These are phyloP conservation scores for Onygenales sp. DNA, from an alignment of 2,329 filamentous ascomycete genomes.

Conservation along the genomic window DNA sequence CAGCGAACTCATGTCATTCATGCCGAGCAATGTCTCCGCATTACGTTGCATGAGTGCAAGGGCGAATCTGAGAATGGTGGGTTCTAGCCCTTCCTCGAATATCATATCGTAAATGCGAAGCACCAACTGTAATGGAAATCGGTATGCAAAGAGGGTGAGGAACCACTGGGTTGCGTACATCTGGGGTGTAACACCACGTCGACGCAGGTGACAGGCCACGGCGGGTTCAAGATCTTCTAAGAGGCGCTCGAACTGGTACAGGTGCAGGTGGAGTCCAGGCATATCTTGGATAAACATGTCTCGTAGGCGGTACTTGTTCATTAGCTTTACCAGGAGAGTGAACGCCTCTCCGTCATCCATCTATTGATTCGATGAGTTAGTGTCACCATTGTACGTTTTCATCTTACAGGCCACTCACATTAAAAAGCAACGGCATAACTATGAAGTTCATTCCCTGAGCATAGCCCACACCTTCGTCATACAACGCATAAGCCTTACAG, in stretches of 20 bases:
- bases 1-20: constrained; percentile 85
- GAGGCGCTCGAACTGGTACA: constrained; percentile 91
- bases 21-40: constrained; percentile 61
- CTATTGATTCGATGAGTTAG: constrained; percentile 32
- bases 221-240: constrained; percentile 91
- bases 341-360: constrained; percentile 98
- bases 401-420: constrained; percentile 45
- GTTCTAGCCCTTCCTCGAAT: constrained; percentile 78
- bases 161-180: constrained; percentile 99
- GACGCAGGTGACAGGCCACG: constrained; percentile 85
- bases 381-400: not conserved
- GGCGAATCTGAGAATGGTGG: constrained; percentile 85
- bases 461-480: constrained; percentile 89
- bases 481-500: constrained; percentile 94
- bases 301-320: constrained; percentile 91
- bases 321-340: constrained; percentile 80
- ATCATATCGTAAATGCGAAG: constrained; percentile 95
- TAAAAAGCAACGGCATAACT: constrained; percentile 92
- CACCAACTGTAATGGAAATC: constrained; percentile 91
- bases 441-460: constrained; percentile 99
- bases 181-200: constrained; percentile 77
- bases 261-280: constrained; percentile 84
- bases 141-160: constrained; percentile 93
- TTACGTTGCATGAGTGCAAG: constrained; percentile 97
- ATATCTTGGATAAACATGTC: constrained; percentile 94